phyloP scores from a whole-genome alignment of 768 basidiomycete genomes.

The Russula olivacea region DNA sequence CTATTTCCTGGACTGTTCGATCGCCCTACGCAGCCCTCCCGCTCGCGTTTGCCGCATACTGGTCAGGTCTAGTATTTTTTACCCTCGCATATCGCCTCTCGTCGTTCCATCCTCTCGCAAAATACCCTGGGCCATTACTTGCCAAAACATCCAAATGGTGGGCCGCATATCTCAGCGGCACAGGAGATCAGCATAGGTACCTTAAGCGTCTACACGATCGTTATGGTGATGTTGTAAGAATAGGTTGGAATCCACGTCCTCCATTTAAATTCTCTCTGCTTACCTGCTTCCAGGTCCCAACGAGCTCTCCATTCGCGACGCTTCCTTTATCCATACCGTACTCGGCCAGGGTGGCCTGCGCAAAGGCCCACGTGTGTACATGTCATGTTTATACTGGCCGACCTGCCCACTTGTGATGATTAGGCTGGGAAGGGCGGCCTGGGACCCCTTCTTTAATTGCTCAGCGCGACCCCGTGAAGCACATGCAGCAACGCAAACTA shows the following conservation, averaged over 20 bases:
- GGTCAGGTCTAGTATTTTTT: background rate
- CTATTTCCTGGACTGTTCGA: background rate
- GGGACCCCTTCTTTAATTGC: slow-evolving; percentile 29
- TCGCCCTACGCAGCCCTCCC: background rate
- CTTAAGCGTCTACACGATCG: slow-evolving; percentile 31
- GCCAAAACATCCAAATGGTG: slow-evolving; percentile 40
- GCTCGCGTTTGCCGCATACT: slow-evolving; percentile 11
- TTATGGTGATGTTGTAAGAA: slow-evolving; percentile 36
- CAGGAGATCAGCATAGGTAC: slow-evolving; percentile 35
- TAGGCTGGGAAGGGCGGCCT: slow-evolving; percentile 15
- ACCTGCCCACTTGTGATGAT: background rate
- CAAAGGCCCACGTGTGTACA: slow-evolving; percentile 20
- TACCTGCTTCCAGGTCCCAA: slow-evolving; percentile 7
- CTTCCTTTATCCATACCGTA: slow-evolving; percentile 4
- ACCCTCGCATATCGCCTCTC: slow-evolving; percentile 42
- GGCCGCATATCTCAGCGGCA: slow-evolving; percentile 33
- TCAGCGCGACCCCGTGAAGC: slow-evolving; percentile 35
- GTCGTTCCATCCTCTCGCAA: slow-evolving; percentile 47
- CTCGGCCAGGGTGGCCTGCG: slow-evolving; percentile 21
- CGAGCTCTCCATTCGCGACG: slow-evolving; percentile 8
- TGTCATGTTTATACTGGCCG: background rate
- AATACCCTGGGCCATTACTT: slow-evolving; percentile 45
- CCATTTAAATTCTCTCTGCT: background rate
- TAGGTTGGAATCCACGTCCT: slow-evolving; percentile 29
- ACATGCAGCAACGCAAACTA: slow-evolving; percentile 37